Conservation (phyloP, 164 flowering plant genomes). For the Sedum album region DNA sequence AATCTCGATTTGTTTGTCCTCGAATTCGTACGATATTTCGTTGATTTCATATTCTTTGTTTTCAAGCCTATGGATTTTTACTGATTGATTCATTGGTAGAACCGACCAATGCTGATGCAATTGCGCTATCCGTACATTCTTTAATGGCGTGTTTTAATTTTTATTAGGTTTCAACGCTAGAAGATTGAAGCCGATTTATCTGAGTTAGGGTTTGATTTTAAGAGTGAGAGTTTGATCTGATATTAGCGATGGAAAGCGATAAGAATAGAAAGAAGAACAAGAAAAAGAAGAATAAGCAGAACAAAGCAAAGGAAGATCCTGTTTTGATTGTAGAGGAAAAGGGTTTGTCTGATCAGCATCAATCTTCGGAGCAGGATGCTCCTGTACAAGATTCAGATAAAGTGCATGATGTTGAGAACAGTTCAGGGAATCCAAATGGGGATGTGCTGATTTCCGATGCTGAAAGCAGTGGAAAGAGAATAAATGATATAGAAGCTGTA, state of each 20-base stretch:
- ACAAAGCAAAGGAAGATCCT: slow-evolving; percentile 20
- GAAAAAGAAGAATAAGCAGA: slow-evolving; percentile 33
- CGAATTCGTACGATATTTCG: background rate
- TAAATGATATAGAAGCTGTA: background rate
- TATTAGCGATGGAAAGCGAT: slow-evolving; percentile 31
- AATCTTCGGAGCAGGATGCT: background rate
- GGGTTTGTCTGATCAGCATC: slow-evolving; percentile 12
- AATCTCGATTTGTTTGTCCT: background rate
- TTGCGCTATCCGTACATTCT: background rate
- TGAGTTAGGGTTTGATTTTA: no score
- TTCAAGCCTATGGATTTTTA: no score
- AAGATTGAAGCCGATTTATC: background rate
- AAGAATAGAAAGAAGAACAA: slow-evolving; percentile 49
- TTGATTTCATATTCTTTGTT: background rate
- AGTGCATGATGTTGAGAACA: background rate
- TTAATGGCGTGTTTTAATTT: background rate
- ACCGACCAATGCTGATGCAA: background rate
- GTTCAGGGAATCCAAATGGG: background rate
- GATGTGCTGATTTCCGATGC: slow-evolving; percentile 16
- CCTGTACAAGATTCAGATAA: background rate
- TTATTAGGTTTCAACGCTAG: background rate
- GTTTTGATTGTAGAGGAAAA: slow-evolving; percentile 12
- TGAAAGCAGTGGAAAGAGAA: background rate
- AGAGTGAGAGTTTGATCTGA: background rate
- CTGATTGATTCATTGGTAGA: no score